A percentile compares a stretch with the other conserved stretches of the same genome.
These are phyloP conservation scores for Xylariales sp. DNA, from an alignment of 2,329 filamentous ascomycete species.

Conservation along the genomic window DNA sequence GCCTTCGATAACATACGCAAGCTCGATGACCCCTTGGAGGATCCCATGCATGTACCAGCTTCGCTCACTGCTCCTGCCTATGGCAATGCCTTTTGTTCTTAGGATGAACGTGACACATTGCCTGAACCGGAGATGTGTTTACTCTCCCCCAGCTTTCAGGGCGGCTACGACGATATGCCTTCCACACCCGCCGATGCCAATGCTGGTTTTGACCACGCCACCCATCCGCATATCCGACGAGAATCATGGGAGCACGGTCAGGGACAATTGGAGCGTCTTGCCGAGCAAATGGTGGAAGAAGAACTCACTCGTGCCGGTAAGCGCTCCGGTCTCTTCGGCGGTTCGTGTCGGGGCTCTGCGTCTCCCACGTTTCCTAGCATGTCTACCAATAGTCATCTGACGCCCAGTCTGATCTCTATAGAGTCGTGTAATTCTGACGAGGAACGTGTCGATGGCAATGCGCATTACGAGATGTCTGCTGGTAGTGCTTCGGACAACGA, in stretches of 20 bases:
- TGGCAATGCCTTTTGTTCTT: constrained; percentile 7
- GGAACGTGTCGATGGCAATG: constrained; percentile 12
- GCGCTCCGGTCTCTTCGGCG: constrained; percentile 18
- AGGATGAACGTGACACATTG: constrained; percentile 2
- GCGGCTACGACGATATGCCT: constrained; percentile 6
- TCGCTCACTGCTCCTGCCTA: not conserved
- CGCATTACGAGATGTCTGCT: constrained; percentile 13
- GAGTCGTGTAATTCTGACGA: constrained; percentile 21
- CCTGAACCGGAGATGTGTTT: constrained; percentile 1
- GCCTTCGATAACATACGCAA: not conserved
- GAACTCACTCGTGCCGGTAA: constrained; percentile 24
- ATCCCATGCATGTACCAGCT: not conserved
- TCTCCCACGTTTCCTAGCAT: constrained; percentile 15
- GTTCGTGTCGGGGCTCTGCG: constrained; percentile 14
- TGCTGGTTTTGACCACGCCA: not conserved
- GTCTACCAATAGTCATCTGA: constrained; percentile 12
- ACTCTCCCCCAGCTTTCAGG: no score
- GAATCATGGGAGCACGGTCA: constrained; percentile 14
- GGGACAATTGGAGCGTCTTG: constrained; percentile 15
- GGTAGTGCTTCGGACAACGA: constrained; percentile 13
- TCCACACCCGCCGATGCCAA: constrained; percentile 2
- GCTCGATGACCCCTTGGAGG: not conserved
- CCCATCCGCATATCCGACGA: constrained; percentile 6
- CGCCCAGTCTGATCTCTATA: constrained; percentile 24
- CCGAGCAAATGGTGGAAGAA: constrained; percentile 18